These are phyloP conservation scores for Yueomyces sinensis DNA, from an alignment of 805 yeast species.

Conservation along the genomic window DNA sequence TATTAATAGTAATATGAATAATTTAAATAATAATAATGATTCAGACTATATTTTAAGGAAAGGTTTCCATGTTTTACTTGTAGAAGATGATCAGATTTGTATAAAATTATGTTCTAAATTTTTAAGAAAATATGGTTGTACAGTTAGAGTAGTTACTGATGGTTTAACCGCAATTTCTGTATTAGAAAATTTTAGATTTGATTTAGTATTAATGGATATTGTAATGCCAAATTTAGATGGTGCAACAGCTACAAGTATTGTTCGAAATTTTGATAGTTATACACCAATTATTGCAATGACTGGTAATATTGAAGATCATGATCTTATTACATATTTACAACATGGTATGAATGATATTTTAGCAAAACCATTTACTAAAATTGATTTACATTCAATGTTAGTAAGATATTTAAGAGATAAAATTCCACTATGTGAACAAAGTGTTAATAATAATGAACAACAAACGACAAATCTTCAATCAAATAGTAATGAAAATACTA, in stretches of 20 bases:
- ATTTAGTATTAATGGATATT: conserved; percentile 73
- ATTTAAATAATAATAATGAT: conserved; percentile 4
- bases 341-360: conserved; percentile 89
- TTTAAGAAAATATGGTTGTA: conserved; percentile 76
- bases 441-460: background rate
- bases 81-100: conserved; percentile 74
- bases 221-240: conserved; percentile 86
- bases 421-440: conserved; percentile 25
- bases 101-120: conserved; percentile 75
- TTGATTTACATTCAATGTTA: conserved; percentile 65
- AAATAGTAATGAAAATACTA: background rate
- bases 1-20: conserved; percentile 2
- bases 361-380: conserved; percentile 88
- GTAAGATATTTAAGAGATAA: conserved; percentile 54
- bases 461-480: background rate
- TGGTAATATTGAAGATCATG: conserved; percentile 74
- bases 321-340: conserved; percentile 63
- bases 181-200: conserved; percentile 58
- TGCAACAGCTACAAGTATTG: conserved; percentile 81
- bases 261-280: conserved; percentile 66
- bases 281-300: conserved; percentile 95
- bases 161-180: conserved; percentile 80
- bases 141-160: conserved; percentile 85
- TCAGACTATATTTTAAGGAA: conserved; percentile 14
- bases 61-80: conserved; percentile 59